Evolutionary conservation across 2,329 filamentous ascomycete genomes (phyloP), one percentile per base, ranked within the genome.

Genomic region (Pseudogymnoascus sp.): DNA sequence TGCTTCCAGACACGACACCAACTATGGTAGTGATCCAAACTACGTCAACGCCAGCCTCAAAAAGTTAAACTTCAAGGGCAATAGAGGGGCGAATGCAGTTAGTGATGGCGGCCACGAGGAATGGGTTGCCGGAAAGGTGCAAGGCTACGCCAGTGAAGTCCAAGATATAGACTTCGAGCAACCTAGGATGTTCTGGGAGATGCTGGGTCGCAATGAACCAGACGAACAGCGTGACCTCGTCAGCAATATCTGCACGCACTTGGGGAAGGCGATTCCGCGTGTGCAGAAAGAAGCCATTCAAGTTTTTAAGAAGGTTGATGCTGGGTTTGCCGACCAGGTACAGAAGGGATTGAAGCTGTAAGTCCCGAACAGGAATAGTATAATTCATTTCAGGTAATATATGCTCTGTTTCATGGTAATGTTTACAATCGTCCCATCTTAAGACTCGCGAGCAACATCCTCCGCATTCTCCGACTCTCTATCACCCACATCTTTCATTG

Each of bases 11-110:
- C 63, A 74, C 12, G 66, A 72, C 25, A 71, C 73, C 7, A 79
- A 79, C 67, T 77, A 78, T 64, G 76, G 76, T 9, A 69, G 66
- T 4, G 73, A 77, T 43, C 76, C 77, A 9, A 72, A 76, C 66
- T 79, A 79, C 63, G 71, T 74, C 61, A 69, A 71, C 11, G 73
- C 58, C 8, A 66, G 66, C n/a, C 68, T 68, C 59, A 69, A 66
- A 14, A 63, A 68, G 1, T 64, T 72, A 25, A 67, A 63, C 6
- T 47, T 47, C 22, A 47, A 47, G 14, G 41, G 41, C 68, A 66
- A 28, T 22, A 28, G 12, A 12, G 41, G 41, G 8, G 41, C 22
- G 4, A 47, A 47, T 28, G 22, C 6, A 28, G 41, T 16, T 12
- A 47, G 41, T 28, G 22, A 47, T 47, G 61, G 61, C 16, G 66